Base-by-base conservation (phyloP, 1,284 basidiomycete species). In the Fomes fomentarius region DNA sequence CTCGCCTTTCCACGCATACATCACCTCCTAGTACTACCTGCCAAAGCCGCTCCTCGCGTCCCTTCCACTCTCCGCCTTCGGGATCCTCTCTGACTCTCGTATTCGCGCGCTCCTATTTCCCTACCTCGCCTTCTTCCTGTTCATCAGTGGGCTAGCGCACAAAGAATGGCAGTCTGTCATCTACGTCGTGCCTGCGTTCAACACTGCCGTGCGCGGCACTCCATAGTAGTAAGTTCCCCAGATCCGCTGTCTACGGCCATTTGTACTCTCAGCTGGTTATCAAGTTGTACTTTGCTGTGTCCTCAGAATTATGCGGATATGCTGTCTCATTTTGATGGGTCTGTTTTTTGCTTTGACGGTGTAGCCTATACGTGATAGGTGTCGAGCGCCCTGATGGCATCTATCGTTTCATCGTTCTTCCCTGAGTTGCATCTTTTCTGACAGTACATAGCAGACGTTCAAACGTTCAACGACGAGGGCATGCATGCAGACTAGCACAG, bases 111-210 rank as follows among this genome's bases (percentile, higher is more conserved):
- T 89, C 37, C 63, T 91, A 4, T 46, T 81, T 11, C 82, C 87
- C 0, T 71, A 81, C 0, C 25, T 86, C 0, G 60, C 69, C 0
- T 91, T 93, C 65, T 67, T 96, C 0, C 71, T 62, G 0, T 69
- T 88, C 0, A 82, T 99, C 64, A 95, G 93, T 65, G 74, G 70
- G 17, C 76, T 98, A 0, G 88, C 83, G 0, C 93, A 96, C 71
- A 96, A 96, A 68, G 97, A 99, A 72, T 98, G 96, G 96, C 83
- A 97, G 4, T 99, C 99, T 71, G 79, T 98, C 56, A 80, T 95
- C 6, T 98, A 98, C 66, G 80, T 86, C 11, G 81, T 98, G 0
- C 95, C 96, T 0, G 66, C 86, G 0, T 77, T 94, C 69, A 98
- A 98, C 64, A 73, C 89, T 1, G 92, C 90, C 0, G 89, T 94